Evolutionary conservation across 257 asterid genomes (phyloP).

Genomic region (Solanum piurae): DNA sequence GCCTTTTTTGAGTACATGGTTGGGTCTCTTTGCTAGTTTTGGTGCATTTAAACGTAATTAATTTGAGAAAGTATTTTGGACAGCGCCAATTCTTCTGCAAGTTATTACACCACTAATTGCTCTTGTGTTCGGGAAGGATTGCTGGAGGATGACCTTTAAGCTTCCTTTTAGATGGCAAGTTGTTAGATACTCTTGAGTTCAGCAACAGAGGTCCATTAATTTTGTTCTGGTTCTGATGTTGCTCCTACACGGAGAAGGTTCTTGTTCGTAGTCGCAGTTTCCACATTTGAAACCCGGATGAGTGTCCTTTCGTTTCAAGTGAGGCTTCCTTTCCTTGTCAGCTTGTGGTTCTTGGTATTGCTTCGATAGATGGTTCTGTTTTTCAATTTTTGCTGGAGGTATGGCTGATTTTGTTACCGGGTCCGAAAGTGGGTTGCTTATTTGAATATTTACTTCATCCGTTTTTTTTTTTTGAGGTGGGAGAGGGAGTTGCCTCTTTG

Average conservation of each 20-base stretch:
- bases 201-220: slow-evolving; percentile 17
- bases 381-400: background rate
- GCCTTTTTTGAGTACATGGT: slow-evolving; percentile 32
- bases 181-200: slow-evolving; percentile 17
- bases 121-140: slow-evolving; percentile 6
- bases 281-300: background rate
- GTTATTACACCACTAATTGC: background rate
- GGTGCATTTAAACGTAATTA: slow-evolving; percentile 27
- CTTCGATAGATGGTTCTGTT: background rate
- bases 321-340: background rate
- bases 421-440: background rate
- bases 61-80: slow-evolving; percentile 41
- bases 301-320: background rate
- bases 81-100: slow-evolving; percentile 21
- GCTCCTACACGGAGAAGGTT: slow-evolving; percentile 1
- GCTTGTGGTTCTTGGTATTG: background rate
- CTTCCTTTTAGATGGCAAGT: slow-evolving; percentile 13
- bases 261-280: background rate
- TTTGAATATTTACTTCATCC: background rate
- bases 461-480: background rate
- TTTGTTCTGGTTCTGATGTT: slow-evolving; percentile 11
- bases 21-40: slow-evolving; percentile 52
- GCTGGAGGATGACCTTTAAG: slow-evolving; percentile 20
- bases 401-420: background rate
- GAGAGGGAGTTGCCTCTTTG: background rate